Evolutionary conservation across 257 asterid species (phyloP), one percentile per base, ranked within the genome.

Genomic region (Verbena officinalis): DNA sequence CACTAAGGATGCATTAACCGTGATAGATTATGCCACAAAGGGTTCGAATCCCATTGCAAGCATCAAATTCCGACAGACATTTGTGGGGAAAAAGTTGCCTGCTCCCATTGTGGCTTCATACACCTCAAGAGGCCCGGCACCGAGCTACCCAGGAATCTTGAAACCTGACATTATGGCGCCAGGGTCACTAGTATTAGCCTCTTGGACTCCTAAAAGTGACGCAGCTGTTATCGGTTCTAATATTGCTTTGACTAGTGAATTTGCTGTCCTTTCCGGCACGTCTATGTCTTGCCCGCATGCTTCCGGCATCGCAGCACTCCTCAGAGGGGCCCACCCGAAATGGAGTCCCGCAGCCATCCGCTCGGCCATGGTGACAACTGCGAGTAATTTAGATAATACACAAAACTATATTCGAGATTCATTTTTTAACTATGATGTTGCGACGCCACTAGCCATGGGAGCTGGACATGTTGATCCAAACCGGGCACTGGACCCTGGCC

Each of bases 261-360:
- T 20, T 17, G 12, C 11, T 14, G n/a, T 51, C 0, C 4, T 6
- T 3, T 65, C 80, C 0, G 84, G 87, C 14, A 81, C 82, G 5
- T 81, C 82, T 9, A 78, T 78, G 84, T 70, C 87, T 21, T 72
- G 82, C 19, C 84, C 87, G 4, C 84, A 81, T 39, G 71, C 72
- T 50, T 52, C 87, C 1, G 84, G 78, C 5, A 52, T 81, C 9
- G 80, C 84, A 3, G 82, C 82, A 1, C 82, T 81, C 6, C 72
- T 81, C 0, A 81, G 66, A 67, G 80, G 72, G 2, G 84, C 80
- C 0, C 80, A 71, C 21, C 80, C 80, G 0, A 72, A 73, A 17
- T 81, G 84, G 84, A 69, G 78, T 49, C 84, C 87, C 0, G 80
- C 82, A 7, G 78, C 87, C 1, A 81, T 78, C 43, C 75, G 71